phyloP scores from a whole-genome alignment of 78 protist genomes.

The Monosiga brevicollis region DNA sequence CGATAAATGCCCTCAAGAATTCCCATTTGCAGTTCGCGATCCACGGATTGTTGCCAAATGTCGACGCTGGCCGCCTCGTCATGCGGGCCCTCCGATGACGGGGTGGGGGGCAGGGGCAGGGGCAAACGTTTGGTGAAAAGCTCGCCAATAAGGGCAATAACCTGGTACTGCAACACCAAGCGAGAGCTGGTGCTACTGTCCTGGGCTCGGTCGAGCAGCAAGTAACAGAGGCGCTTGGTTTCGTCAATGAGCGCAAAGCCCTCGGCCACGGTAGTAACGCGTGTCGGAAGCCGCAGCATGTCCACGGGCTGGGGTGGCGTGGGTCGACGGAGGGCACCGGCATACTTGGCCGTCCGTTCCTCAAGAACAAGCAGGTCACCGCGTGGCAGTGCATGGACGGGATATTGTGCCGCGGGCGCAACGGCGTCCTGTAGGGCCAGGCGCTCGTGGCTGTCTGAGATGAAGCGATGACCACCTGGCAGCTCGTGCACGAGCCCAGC shows the following conservation, averaged over 20 bases:
- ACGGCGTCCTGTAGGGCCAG: not conserved
- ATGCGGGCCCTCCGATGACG: too few relatives aligned
- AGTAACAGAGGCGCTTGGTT: not conserved
- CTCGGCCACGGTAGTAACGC: not conserved
- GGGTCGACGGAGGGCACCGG: not conserved
- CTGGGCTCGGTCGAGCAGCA: not conserved
- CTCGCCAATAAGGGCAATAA: not conserved
- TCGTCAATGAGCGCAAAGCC: not conserved
- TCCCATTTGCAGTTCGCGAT: not conserved
- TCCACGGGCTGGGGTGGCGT: not conserved
- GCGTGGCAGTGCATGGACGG: not conserved
- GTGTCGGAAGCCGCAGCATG: not conserved
- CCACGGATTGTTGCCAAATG: not conserved
- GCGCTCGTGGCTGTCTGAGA: not conserved
- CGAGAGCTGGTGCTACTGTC: not conserved
- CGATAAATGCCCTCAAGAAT: not conserved
- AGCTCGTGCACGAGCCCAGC: not conserved
- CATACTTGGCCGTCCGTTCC: not conserved
- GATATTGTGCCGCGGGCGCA: not conserved
- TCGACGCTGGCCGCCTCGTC: too few relatives aligned
- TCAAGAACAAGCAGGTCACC: not conserved
- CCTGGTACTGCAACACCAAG: not conserved
- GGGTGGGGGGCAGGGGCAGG: not conserved
- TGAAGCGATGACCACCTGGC: not conserved
- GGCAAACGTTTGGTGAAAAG: conserved; percentile 16